These are phyloP conservation scores for Globisporangium yorkense DNA, from an alignment of 352 stramenopile species.

Conservation along the genomic window DNA sequence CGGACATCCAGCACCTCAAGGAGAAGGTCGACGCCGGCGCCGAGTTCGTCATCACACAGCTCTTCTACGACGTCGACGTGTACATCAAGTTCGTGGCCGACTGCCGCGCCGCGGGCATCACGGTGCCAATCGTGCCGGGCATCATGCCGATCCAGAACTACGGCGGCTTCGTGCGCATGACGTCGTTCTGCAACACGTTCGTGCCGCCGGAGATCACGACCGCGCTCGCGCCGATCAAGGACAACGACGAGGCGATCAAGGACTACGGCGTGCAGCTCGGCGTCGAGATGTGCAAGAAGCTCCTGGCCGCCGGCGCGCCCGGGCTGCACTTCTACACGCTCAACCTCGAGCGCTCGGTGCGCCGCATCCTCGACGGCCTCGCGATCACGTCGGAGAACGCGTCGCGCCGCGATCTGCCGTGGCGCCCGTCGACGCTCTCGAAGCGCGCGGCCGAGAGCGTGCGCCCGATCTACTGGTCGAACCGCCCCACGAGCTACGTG, in stretches of 20 bases:
- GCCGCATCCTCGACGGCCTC: conserved; percentile 82
- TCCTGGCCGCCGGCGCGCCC: conserved; percentile 86
- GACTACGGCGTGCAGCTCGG: conserved; percentile 94
- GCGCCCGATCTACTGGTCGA: conserved; percentile 98
- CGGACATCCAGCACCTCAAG: conserved; percentile 97
- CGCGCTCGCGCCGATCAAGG: conserved; percentile 90
- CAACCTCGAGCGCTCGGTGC: conserved; percentile 90
- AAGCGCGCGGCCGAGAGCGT: conserved; percentile 88
- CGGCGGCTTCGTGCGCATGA: conserved; percentile 97
- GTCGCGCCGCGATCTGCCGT: conserved; percentile 82
- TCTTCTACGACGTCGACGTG: conserved; percentile 98
- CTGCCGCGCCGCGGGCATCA: conserved; percentile 89
- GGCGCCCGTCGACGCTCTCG: conserved; percentile 87
- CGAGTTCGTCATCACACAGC: conserved; percentile 99
- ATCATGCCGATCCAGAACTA: conserved; percentile 99
- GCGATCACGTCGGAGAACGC: conserved; percentile 45
- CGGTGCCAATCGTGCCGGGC: conserved; percentile 95
- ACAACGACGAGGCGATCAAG: conserved; percentile 96
- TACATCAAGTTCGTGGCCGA: conserved; percentile 94
- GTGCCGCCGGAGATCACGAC: conserved; percentile 86
- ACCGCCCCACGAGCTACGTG: conserved; percentile 97
- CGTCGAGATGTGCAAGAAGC: conserved; percentile 91
- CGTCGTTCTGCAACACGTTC: conserved; percentile 94
- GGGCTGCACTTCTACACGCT: conserved; percentile 95
- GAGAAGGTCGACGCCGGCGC: conserved; percentile 96